A percentile compares a stretch with the other conserved stretches of the same genome.
Evolutionary conservation across 176 grass and related monocot species (phyloP).

Genomic region (Thalia dealbata): DNA sequence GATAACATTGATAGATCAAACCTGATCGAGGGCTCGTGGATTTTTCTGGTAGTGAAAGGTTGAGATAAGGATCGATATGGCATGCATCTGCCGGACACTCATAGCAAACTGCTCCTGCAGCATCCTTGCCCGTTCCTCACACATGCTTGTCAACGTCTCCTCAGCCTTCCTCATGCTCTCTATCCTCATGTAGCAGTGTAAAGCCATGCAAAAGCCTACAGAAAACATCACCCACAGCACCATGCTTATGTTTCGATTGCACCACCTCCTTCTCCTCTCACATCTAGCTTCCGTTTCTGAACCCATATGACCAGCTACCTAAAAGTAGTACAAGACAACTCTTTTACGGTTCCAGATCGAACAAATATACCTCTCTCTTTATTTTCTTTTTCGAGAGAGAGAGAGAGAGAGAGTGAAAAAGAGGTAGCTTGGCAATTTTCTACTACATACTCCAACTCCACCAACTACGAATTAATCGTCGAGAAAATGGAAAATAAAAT

Average conservation of each 20-base stretch:
- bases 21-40: slow-evolving; percentile 74
- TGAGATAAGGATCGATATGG: slow-evolving; percentile 75
- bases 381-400: too few species aligned
- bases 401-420: too few species aligned
- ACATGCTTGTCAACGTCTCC: slow-evolving; percentile 68
- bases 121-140: slow-evolving; percentile 92
- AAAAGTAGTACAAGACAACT: too few species aligned
- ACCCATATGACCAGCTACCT: too few species aligned
- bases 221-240: slow-evolving; percentile 29
- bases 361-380: too few species aligned
- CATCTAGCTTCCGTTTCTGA: slow-evolving; percentile 12
- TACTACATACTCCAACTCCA: too few species aligned
- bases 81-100: slow-evolving; percentile 89
- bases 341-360: too few species aligned
- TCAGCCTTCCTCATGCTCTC: slow-evolving; percentile 64
- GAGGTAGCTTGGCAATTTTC: too few species aligned
- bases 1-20: background rate
- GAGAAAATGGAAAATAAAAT: too few species aligned
- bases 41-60: slow-evolving; percentile 82
- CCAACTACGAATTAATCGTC: too few species aligned
- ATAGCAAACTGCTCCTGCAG: slow-evolving; percentile 93
- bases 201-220: slow-evolving; percentile 26
- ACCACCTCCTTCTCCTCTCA: slow-evolving; percentile 24
- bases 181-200: slow-evolving; percentile 48
- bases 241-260: slow-evolving; percentile 20